Evolutionary conservation across 2,329 filamentous ascomycete genomes (phyloP).

Genomic region (Colletotrichum sp.): DNA sequence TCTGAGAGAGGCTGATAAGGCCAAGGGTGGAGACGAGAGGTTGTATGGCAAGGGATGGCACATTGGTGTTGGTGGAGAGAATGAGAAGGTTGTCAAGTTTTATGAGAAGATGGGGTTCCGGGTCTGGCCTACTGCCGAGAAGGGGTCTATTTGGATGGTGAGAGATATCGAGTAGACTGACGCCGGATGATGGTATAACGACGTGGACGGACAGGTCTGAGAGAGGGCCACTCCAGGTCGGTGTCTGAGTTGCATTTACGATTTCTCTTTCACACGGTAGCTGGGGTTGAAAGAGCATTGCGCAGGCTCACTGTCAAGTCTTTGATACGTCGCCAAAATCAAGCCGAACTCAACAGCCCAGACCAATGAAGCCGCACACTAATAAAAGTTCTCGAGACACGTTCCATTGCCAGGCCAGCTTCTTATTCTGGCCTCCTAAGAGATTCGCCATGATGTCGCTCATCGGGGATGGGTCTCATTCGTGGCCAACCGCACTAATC

Average conservation of each 20-base stretch:
- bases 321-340: rapidly evolving
- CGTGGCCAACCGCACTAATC: background rate
- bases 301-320: background rate
- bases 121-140: conserved; percentile 38
- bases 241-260: background rate
- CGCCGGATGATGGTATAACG: no score
- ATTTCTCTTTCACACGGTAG: background rate
- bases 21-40: background rate
- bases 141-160: conserved; percentile 46
- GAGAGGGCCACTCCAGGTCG: background rate
- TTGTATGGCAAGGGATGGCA: conserved; percentile 43
- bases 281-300: background rate
- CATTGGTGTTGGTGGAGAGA: conserved; percentile 51
- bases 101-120: conserved; percentile 53
- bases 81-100: conserved; percentile 51
- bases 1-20: conserved; percentile 29
- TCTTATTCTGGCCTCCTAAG: background rate
- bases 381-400: background rate
- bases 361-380: background rate
- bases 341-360: background rate
- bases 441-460: background rate
- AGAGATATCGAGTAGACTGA: conserved; percentile 32
- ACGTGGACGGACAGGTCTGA: background rate
- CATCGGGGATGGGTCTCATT: background rate
- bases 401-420: background rate